Base-by-base conservation (phyloP, 2,329 filamentous ascomycete genomes). In the Penicillium brasilianum region DNA sequence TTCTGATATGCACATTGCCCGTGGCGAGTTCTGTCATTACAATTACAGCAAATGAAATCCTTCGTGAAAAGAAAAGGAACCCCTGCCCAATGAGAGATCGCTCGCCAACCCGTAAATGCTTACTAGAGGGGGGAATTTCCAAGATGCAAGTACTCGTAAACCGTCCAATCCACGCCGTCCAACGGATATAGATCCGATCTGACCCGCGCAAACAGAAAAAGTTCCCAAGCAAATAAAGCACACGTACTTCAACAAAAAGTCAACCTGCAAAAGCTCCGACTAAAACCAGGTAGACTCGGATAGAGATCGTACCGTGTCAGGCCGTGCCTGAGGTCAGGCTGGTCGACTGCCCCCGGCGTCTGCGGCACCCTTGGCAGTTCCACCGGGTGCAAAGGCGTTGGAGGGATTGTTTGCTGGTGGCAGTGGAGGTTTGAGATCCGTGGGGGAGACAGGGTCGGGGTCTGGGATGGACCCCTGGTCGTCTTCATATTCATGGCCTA, bases 351-450 rank as follows among this genome's bases (percentile, higher is more conserved):
- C 66, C 43, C 68, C 75, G 13, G 69, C 68, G 46, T 77, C 76
- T 46, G 66, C 65, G 55, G 66, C 43, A 44, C 67, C 68, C 62
- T 71, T 68, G 44, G 61, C 64, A 50, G 65, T 61, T 20, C 68
- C 60, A 25, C 61, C 43, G 51, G 62, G 66, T n/a, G 61, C 58
- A 2, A 62, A 20, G 30, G 58, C 57, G 55, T 69, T 71, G 13
- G 71, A 60, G 53, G 64, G 68, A 86, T 88, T 67, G 90, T 88
- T 18, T 13, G n/a, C 20, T 84, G 84, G 69, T 90, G 78, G 59
- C 84, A 89, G 67, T 90, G 83, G 64, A 86, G 83, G 75, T 92
- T 88, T 76, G 89, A 90, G 70, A 85, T 80, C 73, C 89, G 82
- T 75, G 88, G 89, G 59, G 83, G 73, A 73, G 41, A 68, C 59